phyloP scores from a whole-genome alignment of 345 rosid species.

The Citrus medica region DNA sequence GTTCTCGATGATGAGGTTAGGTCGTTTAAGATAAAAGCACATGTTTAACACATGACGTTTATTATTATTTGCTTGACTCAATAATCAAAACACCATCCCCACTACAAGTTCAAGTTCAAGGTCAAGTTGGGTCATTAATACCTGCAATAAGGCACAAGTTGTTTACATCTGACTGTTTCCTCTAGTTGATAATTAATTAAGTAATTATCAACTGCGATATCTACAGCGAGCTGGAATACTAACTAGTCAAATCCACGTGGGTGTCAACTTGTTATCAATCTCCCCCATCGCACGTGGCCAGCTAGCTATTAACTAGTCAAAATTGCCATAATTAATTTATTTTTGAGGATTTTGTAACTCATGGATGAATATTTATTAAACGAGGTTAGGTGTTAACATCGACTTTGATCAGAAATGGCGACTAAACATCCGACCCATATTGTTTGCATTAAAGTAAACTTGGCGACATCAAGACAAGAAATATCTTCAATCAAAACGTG shows the following conservation, averaged over 20 bases:
- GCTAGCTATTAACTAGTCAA: no score
- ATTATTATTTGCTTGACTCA: background rate
- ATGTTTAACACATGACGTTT: background rate
- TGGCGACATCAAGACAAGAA: no score
- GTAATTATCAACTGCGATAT: background rate
- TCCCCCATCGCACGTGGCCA: no score
- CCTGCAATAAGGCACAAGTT: no score
- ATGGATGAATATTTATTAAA: no score
- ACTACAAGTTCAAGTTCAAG: background rate
- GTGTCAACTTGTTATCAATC: no score
- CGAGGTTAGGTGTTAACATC: no score
- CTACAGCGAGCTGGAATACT: background rate
- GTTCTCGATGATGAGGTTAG: background rate
- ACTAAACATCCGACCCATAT: no score
- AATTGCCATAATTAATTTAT: no score
- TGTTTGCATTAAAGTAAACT: no score
- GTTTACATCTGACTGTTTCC: background rate
- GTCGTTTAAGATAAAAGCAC: background rate
- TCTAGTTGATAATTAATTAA: background rate
- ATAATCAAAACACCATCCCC: background rate
- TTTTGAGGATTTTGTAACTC: no score
- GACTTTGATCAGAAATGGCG: no score
- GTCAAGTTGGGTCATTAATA: background rate
- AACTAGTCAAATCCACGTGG: background rate
- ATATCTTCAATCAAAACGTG: background rate